Base-by-base conservation (phyloP, 306 rosid species). In the Calophaca sinica region DNA sequence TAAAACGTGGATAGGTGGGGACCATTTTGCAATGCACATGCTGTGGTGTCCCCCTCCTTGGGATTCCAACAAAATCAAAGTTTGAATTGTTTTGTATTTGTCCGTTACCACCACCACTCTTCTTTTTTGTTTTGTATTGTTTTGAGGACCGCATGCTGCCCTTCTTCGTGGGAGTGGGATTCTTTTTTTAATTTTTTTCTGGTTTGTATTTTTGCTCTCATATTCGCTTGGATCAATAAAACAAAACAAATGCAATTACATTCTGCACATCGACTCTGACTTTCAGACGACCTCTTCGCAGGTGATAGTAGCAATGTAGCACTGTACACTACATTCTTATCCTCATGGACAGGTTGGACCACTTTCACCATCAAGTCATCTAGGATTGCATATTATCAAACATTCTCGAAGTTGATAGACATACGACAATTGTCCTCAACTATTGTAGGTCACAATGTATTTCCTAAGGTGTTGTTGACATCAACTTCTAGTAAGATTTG, bases 51-150 rank as follows among this genome's bases (percentile, higher is more conserved):
- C 26, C 26, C 26, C 26, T 20, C 26, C 26, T 20, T 20, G 26
- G 26, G 26, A 20, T 20, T 20, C 26, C 26, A 20, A 20, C 26
- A 20, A 20, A 20, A 20, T 20, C 26, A 20, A 20, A 20, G 26
- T 20, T 20, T 20, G 26, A 20, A 20, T 20, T 20, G 26, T 20
- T 20, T 20, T 1, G 26, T 20, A 20, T 20, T 20, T 20, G 26
- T 20, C 26, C 26, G 26, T 20, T 20, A 20, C 26, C 26, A 14
- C 12, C 38, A 32, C 5, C n/a, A 2, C 28, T 35, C 31, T 36
- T 41, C 9, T 51, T 73, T 61, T 9, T 64, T 64, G 31, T 61
- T 65, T 72, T 72, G 60, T 59, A 59, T 73, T 58, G 68, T 58
- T 44, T 45, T 72, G 10, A 28, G 29, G 44, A 41, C 2, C 39